phyloP scores from a whole-genome alignment of 495 filamentous ascomycete genomes.

The Aspergillus biplanus region DNA sequence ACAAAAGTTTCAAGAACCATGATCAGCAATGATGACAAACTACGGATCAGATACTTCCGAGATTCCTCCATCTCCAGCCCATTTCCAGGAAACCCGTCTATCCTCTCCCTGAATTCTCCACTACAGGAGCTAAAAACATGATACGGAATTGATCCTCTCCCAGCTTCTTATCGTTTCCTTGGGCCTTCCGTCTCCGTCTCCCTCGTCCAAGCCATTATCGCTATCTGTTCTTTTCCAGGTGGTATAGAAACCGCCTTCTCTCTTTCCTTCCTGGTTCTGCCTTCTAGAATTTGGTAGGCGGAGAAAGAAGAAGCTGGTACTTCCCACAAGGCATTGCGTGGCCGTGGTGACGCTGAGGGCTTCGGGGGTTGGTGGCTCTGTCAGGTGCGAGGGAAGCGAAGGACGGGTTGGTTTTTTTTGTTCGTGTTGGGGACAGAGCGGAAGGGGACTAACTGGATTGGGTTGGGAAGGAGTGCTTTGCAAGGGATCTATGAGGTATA shows the following conservation, averaged over 20 bases:
- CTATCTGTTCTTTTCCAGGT: constrained; percentile 1
- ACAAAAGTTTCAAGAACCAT: not conserved
- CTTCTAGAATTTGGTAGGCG: not conserved
- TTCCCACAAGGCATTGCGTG: constrained; percentile 7
- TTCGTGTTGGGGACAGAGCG: not conserved
- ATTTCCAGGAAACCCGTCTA: not conserved
- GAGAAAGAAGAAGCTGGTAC: constrained; percentile 13
- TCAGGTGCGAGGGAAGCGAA: not conserved
- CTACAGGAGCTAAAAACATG: not conserved
- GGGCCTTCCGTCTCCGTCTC: too few relatives aligned
- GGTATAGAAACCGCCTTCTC: constrained; percentile 35
- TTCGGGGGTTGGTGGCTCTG: not conserved
- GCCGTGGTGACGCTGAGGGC: not conserved
- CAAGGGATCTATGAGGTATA: constrained; percentile 37
- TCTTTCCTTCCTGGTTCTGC: not conserved
- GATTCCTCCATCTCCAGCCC: constrained; percentile 21
- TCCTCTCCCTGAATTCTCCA: constrained; percentile 15
- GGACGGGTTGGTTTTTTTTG: not conserved
- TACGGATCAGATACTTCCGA: constrained; percentile 58
- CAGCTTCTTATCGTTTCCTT: constrained; percentile 8
- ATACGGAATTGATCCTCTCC: not conserved
- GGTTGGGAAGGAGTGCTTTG: constrained; percentile 14
- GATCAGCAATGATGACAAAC: constrained; percentile 53
- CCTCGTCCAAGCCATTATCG: too few relatives aligned
- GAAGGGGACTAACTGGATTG: constrained; percentile 13